phyloP scores from a whole-genome alignment of 163 green algal species.

The Picocystis sp. region DNA sequence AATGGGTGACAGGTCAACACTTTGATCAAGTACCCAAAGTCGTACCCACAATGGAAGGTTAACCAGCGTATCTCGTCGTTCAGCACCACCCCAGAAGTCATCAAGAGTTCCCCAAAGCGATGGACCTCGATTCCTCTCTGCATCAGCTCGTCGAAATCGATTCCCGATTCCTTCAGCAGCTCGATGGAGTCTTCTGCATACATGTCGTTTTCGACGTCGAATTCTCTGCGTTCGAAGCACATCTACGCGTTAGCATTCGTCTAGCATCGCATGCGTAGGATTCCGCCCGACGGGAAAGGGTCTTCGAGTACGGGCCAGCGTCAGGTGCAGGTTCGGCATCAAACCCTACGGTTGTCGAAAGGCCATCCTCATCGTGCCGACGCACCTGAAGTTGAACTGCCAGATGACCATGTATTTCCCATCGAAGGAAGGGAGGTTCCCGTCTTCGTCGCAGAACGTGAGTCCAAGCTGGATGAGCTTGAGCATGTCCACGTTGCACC shows the following conservation, averaged over 20 bases:
- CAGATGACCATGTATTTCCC: conserved; percentile 76
- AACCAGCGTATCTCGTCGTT: conserved; percentile 66
- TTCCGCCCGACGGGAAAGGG: too few species aligned
- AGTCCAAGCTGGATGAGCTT: conserved; percentile 99
- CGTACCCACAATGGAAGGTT: conserved; percentile 59
- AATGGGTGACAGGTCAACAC: conserved; percentile 68
- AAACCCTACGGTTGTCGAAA: too few species aligned
- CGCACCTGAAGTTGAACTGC: conserved; percentile 96
- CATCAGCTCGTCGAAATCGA: conserved; percentile 81
- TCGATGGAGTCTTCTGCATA: conserved; percentile 78
- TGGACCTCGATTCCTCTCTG: conserved; percentile 80
- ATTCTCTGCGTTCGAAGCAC: neutral
- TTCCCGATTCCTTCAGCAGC: conserved; percentile 85
- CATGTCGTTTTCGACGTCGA: conserved; percentile 8
- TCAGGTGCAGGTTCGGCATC: too few species aligned
- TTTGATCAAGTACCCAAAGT: conserved; percentile 98
- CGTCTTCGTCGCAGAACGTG: conserved; percentile 83
- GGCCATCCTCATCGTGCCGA: too few species aligned
- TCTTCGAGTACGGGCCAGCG: too few species aligned
- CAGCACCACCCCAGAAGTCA: conserved; percentile 85
- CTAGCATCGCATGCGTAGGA: too few species aligned
- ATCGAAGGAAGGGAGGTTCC: conserved; percentile 63
- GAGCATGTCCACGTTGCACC: conserved; percentile 97
- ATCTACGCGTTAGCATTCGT: too few species aligned
- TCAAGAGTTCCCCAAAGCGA: conserved; percentile 91